A percentile compares a stretch with the other conserved stretches of the same genome.
phyloP scores from a whole-genome alignment of 1,284 basidiomycete species.

The Leccinum fallax region DNA sequence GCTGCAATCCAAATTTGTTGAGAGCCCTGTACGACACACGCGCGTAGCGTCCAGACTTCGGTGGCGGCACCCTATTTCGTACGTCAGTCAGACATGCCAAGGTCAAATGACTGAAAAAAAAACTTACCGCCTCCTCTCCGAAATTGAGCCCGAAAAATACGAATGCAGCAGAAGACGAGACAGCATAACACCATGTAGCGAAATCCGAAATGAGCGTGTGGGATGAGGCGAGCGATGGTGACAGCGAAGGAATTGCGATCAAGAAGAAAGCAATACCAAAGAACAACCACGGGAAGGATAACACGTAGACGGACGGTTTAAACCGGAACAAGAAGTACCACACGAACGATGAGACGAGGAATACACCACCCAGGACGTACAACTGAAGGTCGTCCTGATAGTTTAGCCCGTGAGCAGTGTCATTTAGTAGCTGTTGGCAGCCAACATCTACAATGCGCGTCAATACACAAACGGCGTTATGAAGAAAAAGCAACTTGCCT shows the following conservation, averaged over 20 bases:
- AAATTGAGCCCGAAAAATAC: constrained; percentile 94
- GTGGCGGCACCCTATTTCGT: constrained; percentile 76
- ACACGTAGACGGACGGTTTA: constrained; percentile 85
- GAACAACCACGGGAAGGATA: constrained; percentile 87
- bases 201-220: constrained; percentile 71
- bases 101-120: not conserved
- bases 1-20: constrained; percentile 94
- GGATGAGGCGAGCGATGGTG: constrained; percentile 58
- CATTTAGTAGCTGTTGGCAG: constrained; percentile 93
- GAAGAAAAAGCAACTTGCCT: constrained; percentile 69
- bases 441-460: constrained; percentile 57
- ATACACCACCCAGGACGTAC: constrained; percentile 88
- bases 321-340: constrained; percentile 92
- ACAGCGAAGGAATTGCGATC: constrained; percentile 83
- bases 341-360: constrained; percentile 80
- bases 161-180: constrained; percentile 88
- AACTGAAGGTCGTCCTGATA: constrained; percentile 80
- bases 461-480: not conserved
- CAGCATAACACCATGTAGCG: constrained; percentile 88
- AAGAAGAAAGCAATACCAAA: constrained; percentile 88
- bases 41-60: constrained; percentile 88
- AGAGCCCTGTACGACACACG: constrained; percentile 89
- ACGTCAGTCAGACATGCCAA: constrained; percentile 13
- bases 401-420: constrained; percentile 86
- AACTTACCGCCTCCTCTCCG: constrained; percentile 86